A percentile compares a stretch with the other conserved stretches of the same genome.
These are phyloP conservation scores for Wallacemonas sp. DNA, from an alignment of 208 protist species.

Conservation along the genomic window DNA sequence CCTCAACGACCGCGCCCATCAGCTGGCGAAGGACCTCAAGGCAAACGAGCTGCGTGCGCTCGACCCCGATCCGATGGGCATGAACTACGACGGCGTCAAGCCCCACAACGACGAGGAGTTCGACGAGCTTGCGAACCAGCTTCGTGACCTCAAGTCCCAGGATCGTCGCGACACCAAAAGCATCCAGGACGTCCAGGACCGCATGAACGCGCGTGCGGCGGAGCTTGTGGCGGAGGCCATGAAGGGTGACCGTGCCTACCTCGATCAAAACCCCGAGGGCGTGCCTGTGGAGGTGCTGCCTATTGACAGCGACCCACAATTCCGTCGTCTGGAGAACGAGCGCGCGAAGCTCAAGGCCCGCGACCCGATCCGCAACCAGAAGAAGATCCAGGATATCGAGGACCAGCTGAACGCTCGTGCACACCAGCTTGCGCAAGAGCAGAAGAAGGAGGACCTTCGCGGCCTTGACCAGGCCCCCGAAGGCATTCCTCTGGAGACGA, in stretches of 20 bases:
- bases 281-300: slow-evolving; percentile 58
- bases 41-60: slow-evolving; percentile 60
- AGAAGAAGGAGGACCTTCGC: slow-evolving; percentile 67
- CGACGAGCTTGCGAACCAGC: slow-evolving; percentile 20
- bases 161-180: slow-evolving; percentile 34
- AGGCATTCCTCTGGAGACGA: slow-evolving; percentile 50
- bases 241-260: slow-evolving; percentile 39
- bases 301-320: slow-evolving; percentile 57
- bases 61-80: slow-evolving; percentile 52
- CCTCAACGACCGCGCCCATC: slow-evolving; percentile 61
- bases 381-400: slow-evolving; percentile 66
- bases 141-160: slow-evolving; percentile 24
- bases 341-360: slow-evolving; percentile 61
- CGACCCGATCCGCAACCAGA: slow-evolving; percentile 50
- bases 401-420: slow-evolving; percentile 64
- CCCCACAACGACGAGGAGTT: slow-evolving; percentile 62
- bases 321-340: slow-evolving; percentile 69
- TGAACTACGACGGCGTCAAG: slow-evolving; percentile 53
- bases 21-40: slow-evolving; percentile 71
- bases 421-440: slow-evolving; percentile 56
- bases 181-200: slow-evolving; percentile 30
- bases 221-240: slow-evolving; percentile 32
- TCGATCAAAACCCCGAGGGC: slow-evolving; percentile 63
- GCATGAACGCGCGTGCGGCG: slow-evolving; percentile 15
- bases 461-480: slow-evolving; percentile 55